A percentile compares a stretch with the other conserved stretches of the same genome.
phyloP scores from a whole-genome alignment of 257 asterid species.

The Forsythia suspensa region DNA sequence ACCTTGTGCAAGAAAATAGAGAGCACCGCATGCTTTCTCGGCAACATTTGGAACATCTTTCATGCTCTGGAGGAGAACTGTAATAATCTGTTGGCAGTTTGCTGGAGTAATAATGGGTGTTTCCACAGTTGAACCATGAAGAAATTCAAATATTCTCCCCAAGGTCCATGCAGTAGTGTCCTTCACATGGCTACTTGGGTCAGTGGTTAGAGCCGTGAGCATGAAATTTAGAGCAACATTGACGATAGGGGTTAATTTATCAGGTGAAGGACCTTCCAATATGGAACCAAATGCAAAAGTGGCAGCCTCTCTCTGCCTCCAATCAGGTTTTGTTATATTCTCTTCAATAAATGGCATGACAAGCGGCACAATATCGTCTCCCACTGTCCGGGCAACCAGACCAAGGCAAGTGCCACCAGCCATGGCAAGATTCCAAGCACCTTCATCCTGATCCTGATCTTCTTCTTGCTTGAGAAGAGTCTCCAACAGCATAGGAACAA shows the following conservation, averaged over 20 bases:
- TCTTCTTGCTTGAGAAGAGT: slow-evolving; percentile 87
- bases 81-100: slow-evolving; percentile 68
- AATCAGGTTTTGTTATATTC: slow-evolving; percentile 57
- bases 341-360: slow-evolving; percentile 81
- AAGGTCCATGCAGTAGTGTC: slow-evolving; percentile 89
- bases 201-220: slow-evolving; percentile 67
- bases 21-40: slow-evolving; percentile 89
- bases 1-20: slow-evolving; percentile 75
- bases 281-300: slow-evolving; percentile 85
- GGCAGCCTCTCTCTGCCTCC: slow-evolving; percentile 84
- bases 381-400: slow-evolving; percentile 77
- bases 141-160: slow-evolving; percentile 79
- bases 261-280: slow-evolving; percentile 81
- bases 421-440: slow-evolving; percentile 88
- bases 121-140: slow-evolving; percentile 67
- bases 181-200: slow-evolving; percentile 76
- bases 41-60: slow-evolving; percentile 82
- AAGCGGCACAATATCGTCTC: slow-evolving; percentile 77
- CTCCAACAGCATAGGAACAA: slow-evolving; percentile 71
- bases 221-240: slow-evolving; percentile 66
- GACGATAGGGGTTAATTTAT: slow-evolving; percentile 63
- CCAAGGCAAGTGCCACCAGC: slow-evolving; percentile 94
- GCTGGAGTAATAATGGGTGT: slow-evolving; percentile 66
- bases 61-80: slow-evolving; percentile 86
- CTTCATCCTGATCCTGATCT: slow-evolving; percentile 86